Evolutionary conservation across 805 yeast species (phyloP), one percentile per base, ranked within the genome.

Genomic region (Wickerhamomyces sydowiorum): DNA sequence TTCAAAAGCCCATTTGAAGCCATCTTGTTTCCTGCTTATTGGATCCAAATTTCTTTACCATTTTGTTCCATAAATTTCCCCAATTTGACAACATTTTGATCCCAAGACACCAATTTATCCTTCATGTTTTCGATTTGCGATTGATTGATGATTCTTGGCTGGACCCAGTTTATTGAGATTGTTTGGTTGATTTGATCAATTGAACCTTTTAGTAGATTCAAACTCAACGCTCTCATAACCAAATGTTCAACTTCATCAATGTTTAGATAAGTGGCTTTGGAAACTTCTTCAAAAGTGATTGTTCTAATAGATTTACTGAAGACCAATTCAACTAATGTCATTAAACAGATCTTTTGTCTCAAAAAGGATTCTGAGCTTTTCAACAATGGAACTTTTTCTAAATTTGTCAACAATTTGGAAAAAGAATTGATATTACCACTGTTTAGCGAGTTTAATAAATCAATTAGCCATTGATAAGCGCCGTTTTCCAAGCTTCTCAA

Each of bases 101-200:
- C 82, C 99, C 99, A 93, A 39, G 70, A 72, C 22, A 71, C 70
- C 57, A 93, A 74, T 54, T 86, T 84, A 40, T 73, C 71, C 50
- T 80, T 79, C 85, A 93, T 87, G 35, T 73, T 72, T 43, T 72
- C 75, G 44, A 91, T 84, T 70, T 93, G 99, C 35, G 76, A 77
- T 48, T 70, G 72, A 56, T 87, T 87, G 74, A 93, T 82, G 42
- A 89, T 86, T 56, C 98, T 76, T 45, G 99, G 98, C 70, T 93
- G 98, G 47, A 91, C 82, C 99, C 99, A 93, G 22, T 85, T 80
- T 37, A 93, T 80, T 27, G 83, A 80, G 43, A 93, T 85, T 13
- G 82, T 68, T 61, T 82, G 78, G 38, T 78, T 76, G 34, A 89
- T 86, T 67, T 93, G 95, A 61, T 93, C 95, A 53, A 93, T 91